Evolutionary conservation across 805 yeast species (phyloP).

Genomic region (Yamadazyma sp.): DNA sequence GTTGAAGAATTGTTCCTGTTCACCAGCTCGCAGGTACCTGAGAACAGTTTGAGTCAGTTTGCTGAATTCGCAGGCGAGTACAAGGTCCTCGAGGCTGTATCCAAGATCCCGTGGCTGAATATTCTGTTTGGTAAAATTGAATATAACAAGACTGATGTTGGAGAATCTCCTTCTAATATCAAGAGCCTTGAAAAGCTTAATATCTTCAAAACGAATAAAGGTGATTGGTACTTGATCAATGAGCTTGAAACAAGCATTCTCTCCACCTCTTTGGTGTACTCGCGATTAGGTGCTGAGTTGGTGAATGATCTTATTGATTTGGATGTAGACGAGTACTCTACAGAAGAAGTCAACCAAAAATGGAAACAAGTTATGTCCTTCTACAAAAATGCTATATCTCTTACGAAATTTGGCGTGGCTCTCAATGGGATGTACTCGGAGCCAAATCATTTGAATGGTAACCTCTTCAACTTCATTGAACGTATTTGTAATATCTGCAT

Average conservation of each 20-base stretch:
- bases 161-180: not conserved
- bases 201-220: constrained; percentile 2
- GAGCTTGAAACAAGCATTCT: constrained; percentile 30
- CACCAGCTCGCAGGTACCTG: not conserved
- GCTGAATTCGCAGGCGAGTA: not conserved
- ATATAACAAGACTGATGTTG: not conserved
- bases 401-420: constrained; percentile 17
- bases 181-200: not conserved
- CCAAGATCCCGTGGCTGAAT: constrained; percentile 7
- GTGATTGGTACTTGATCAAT: constrained; percentile 29
- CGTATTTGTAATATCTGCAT: constrained; percentile 31
- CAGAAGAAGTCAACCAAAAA: constrained; percentile 22
- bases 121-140: not conserved
- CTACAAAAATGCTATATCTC: constrained; percentile 34
- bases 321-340: constrained; percentile 3
- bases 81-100: not conserved
- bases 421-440: constrained; percentile 1
- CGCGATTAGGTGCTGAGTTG: constrained; percentile 35
- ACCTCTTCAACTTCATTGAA: constrained; percentile 17
- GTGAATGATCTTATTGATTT: constrained; percentile 32
- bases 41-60: not conserved
- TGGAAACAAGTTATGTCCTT: constrained; percentile 38
- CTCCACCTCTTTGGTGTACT: constrained; percentile 29
- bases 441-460: constrained; percentile 10
- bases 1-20: constrained; percentile 26